Evolutionary conservation across 176 grass and related monocot species (phyloP).

Genomic region (Raddia distichophylla): DNA sequence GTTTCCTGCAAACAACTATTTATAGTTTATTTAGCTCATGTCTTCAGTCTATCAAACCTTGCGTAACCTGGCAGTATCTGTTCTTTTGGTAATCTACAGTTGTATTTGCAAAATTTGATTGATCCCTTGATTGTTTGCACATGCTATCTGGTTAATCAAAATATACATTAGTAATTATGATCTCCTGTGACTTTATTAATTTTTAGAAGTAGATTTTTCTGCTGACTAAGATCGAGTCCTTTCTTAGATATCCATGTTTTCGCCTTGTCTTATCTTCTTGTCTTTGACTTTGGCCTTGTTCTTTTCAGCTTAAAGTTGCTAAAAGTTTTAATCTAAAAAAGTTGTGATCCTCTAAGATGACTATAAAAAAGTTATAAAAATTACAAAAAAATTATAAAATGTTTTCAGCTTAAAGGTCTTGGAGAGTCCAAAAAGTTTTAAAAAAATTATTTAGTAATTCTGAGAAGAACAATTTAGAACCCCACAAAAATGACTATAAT

Average conservation of each 20-base stretch:
- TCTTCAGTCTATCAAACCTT: background rate
- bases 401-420: too few relatives aligned
- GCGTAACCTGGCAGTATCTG: background rate
- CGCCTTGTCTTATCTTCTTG: too few relatives aligned
- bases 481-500: too few relatives aligned
- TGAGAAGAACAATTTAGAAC: too few relatives aligned
- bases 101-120: slow-evolving; percentile 14
- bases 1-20: slow-evolving; percentile 1
- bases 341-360: too few relatives aligned
- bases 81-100: slow-evolving; percentile 6
- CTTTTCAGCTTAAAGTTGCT: too few relatives aligned
- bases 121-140: background rate
- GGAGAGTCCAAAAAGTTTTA: too few relatives aligned
- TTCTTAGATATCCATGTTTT: background rate
- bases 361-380: too few relatives aligned
- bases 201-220: background rate
- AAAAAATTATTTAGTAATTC: too few relatives aligned
- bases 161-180: background rate
- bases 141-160: background rate
- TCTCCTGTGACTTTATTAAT: slow-evolving; percentile 11
- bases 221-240: background rate
- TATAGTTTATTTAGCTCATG: slow-evolving; percentile 16
- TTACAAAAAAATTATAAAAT: too few relatives aligned
- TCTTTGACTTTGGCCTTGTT: too few relatives aligned
- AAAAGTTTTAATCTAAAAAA: too few relatives aligned